Conservation (phyloP, 2,329 filamentous ascomycete species). For the Aspergillus latus region DNA sequence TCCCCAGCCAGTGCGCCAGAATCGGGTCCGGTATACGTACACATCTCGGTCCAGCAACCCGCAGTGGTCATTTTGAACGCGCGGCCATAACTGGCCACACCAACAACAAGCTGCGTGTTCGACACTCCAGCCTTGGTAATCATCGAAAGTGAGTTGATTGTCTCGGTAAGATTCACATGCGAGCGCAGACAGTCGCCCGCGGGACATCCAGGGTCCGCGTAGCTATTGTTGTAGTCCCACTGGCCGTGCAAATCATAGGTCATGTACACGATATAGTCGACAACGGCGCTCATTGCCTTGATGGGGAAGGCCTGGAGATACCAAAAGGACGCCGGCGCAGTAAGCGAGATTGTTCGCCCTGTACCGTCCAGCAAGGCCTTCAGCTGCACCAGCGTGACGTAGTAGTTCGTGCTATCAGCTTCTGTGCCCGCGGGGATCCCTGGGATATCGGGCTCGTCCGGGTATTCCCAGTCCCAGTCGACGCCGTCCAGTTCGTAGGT, state of each 20-base stretch:
- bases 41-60: not conserved
- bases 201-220: not conserved
- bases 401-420: slow-evolving; percentile 35
- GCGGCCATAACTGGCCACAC: slow-evolving; percentile 1
- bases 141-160: slow-evolving; percentile 30
- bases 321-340: slow-evolving; percentile 33
- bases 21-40: slow-evolving; percentile 17
- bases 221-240: not conserved
- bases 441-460: slow-evolving; percentile 33
- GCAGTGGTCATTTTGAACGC: not conserved
- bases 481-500: slow-evolving; percentile 15
- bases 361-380: slow-evolving; percentile 20
- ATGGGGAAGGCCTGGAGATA: slow-evolving; percentile 35
- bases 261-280: slow-evolving; percentile 42
- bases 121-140: slow-evolving; percentile 16
- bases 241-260: slow-evolving; percentile 39
- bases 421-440: slow-evolving; percentile 33
- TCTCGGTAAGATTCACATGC: slow-evolving; percentile 41
- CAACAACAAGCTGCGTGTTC: not conserved
- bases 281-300: slow-evolving; percentile 24
- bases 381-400: slow-evolving; percentile 27
- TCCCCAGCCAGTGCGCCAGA: slow-evolving; percentile 32
- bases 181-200: not conserved
- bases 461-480: slow-evolving; percentile 18
- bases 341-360: slow-evolving; percentile 27